A percentile compares a stretch with the other conserved stretches of the same genome.
These are phyloP conservation scores for Sugiyamaella sp. DNA, from an alignment of 1,139 yeast species.

Conservation along the genomic window DNA sequence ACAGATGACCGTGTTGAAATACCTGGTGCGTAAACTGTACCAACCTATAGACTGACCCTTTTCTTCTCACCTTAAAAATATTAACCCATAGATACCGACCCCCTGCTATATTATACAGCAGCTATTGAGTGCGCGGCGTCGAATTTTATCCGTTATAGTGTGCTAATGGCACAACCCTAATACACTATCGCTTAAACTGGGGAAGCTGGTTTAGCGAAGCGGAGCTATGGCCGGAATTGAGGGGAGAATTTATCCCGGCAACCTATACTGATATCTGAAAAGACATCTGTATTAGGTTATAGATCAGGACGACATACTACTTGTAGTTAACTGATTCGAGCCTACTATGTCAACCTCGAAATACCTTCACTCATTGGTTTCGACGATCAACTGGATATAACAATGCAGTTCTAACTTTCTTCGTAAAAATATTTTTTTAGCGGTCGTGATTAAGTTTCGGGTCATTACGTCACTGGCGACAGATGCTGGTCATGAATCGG, in stretches of 20 bases:
- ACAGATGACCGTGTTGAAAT: neutral
- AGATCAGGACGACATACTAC: no score
- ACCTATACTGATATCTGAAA: no score
- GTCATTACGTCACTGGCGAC: neutral
- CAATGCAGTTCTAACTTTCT: neutral
- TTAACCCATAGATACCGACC: conserved; percentile 4
- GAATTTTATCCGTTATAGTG: neutral
- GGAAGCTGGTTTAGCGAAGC: neutral
- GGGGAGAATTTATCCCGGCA: no score
- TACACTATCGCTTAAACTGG: neutral
- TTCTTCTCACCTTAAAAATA: conserved; percentile 11
- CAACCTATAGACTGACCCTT: conserved; percentile 1
- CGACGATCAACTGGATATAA: neutral
- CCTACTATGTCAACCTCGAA: no score
- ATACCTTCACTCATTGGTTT: neutral
- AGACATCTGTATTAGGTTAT: neutral
- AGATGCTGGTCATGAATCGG: no score
- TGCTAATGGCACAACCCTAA: conserved; percentile 1
- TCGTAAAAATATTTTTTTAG: neutral
- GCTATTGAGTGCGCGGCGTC: conserved; percentile 10
- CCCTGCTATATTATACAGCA: neutral
- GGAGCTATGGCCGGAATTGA: no score
- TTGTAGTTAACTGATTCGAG: no score
- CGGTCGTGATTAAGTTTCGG: neutral
- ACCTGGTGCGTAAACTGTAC: neutral